Base-by-base conservation (phyloP, 257 asterid genomes). In the Solanum etuberosum region DNA sequence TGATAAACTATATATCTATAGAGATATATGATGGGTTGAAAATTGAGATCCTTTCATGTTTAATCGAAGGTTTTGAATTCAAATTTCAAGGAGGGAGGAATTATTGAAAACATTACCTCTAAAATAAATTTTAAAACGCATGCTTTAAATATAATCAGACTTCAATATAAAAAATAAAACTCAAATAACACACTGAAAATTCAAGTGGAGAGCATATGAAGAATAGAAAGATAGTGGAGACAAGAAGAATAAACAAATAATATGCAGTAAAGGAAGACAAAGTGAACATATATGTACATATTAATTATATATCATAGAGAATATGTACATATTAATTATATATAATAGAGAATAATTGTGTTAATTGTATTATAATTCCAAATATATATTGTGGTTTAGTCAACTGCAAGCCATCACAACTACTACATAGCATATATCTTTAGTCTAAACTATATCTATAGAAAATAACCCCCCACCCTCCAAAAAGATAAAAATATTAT, bases 261-360 rank as follows among this genome's bases (percentile, higher is more conserved):
- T 77, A 87, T 54, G 92, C 91, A 89, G 91, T n/a, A 90, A 92
- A 90, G 92, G 35, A 88, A 74, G 93, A 87, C 89, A 29, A 86
- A 82, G 88, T 74, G 86, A 74, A 85, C 73, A 89, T 80, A 86
- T 81, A 57, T 43, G 3, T 16, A 89, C 78, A 85, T 83, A 63
- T 37, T 67, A 68, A 57, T 54, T 54, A 48, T 48, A 48, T 51
- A 51, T 16, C 65, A 37, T 83, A 77, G 65, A 85, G 91, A 87
- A 88, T 87, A 92, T 13, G 48, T n/a, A 27, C 43, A 32, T 32
- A 57, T 18, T 20, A 57, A 57, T 54, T 54, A 48, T 48, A 48
- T 51, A 51, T 16, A 54, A 37, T 83, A 77, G 65, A 85, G 91
- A 87, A 88, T 87, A 92, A 88, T 34, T 88, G 86, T 80, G 78